Evolutionary conservation across 139 green algal genomes (phyloP).

Genomic region (Chlorella sp.): DNA sequence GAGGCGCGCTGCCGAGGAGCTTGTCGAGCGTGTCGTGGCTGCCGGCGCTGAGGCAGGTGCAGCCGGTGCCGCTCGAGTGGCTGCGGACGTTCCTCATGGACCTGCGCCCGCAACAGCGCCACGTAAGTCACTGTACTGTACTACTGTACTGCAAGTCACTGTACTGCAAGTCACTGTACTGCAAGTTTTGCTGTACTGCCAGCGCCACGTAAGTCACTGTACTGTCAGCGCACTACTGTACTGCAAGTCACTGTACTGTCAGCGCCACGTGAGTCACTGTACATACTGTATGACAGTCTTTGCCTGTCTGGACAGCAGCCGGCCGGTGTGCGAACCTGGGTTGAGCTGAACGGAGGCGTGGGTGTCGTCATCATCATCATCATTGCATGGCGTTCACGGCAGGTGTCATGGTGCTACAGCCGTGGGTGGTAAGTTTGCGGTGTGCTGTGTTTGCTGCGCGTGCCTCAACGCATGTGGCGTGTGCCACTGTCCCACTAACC

Average conservation of each 20-base stretch:
- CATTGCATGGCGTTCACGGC: not conserved
- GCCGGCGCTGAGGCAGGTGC: constrained; percentile 13
- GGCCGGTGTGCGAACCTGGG: too few species aligned
- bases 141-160: not conserved
- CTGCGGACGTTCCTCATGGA: constrained; percentile 39
- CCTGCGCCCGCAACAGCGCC: constrained; percentile 26
- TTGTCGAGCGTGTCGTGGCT: constrained; percentile 2
- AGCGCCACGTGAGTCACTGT: not conserved
- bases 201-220: not conserved
- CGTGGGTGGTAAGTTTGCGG: too few species aligned
- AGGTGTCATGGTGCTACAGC: not conserved
- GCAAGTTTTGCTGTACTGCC: not conserved
- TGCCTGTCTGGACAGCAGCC: too few species aligned
- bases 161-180: not conserved
- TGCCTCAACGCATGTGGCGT: not conserved
- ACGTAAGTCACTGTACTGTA: too few species aligned
- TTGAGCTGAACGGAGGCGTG: too few species aligned
- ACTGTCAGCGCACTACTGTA: not conserved
- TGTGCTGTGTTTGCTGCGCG: not conserved
- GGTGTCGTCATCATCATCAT: not conserved
- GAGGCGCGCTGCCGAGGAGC: not conserved
- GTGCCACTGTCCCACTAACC: too few species aligned
- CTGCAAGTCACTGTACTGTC: not conserved
- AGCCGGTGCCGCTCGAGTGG: constrained; percentile 17
- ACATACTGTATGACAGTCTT: not conserved